A percentile compares a stretch with the other conserved stretches of the same genome.
phyloP scores from a whole-genome alignment of 2,329 filamentous ascomycete genomes.

The Aspergillus floridensis region DNA sequence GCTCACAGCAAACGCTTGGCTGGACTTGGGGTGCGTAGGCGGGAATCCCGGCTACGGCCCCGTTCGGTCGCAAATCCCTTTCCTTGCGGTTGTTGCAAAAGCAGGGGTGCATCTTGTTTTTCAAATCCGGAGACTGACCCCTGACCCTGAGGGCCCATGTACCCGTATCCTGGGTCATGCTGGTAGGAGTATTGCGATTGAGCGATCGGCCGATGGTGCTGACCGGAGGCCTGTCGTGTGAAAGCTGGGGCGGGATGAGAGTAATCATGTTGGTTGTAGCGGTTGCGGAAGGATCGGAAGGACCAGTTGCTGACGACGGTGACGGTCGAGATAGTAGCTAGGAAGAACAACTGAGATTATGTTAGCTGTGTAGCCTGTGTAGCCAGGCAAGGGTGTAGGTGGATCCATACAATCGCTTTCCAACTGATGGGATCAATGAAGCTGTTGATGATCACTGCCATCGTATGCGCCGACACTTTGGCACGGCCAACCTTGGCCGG shows the following conservation, averaged over 20 bases:
- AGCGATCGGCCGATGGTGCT: slow-evolving; percentile 22
- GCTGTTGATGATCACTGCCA: slow-evolving; percentile 89
- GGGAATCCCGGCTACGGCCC: slow-evolving; percentile 30
- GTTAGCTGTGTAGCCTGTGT: slow-evolving; percentile 16
- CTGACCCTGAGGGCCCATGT: slow-evolving; percentile 20
- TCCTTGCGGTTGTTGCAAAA: slow-evolving; percentile 30
- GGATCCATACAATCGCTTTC: slow-evolving; percentile 65
- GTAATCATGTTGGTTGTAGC: slow-evolving; percentile 32
- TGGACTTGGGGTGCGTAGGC: slow-evolving; percentile 40
- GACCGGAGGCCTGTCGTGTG: slow-evolving; percentile 22
- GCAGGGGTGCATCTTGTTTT: slow-evolving; percentile 28
- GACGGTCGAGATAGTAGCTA: slow-evolving; percentile 45
- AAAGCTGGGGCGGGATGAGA: slow-evolving; percentile 23
- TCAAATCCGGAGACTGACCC: slow-evolving; percentile 18
- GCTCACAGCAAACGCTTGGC: slow-evolving; percentile 24
- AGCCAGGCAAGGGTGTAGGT: neutral
- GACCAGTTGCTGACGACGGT: slow-evolving; percentile 60
- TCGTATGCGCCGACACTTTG: slow-evolving; percentile 78
- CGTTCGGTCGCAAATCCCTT: slow-evolving; percentile 33
- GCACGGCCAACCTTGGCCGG: slow-evolving; percentile 74
- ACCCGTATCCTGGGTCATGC: slow-evolving; percentile 27
- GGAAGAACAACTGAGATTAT: slow-evolving; percentile 36
- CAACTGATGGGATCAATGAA: slow-evolving; percentile 89
- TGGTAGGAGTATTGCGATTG: slow-evolving; percentile 27
- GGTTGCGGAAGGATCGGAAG: slow-evolving; percentile 53